Percentiles rank a stretch among this genome's conserved stretches.
These are phyloP conservation scores for Cyberlindnera japonica DNA, from an alignment of 805 yeast genomes.

Conservation along the genomic window DNA sequence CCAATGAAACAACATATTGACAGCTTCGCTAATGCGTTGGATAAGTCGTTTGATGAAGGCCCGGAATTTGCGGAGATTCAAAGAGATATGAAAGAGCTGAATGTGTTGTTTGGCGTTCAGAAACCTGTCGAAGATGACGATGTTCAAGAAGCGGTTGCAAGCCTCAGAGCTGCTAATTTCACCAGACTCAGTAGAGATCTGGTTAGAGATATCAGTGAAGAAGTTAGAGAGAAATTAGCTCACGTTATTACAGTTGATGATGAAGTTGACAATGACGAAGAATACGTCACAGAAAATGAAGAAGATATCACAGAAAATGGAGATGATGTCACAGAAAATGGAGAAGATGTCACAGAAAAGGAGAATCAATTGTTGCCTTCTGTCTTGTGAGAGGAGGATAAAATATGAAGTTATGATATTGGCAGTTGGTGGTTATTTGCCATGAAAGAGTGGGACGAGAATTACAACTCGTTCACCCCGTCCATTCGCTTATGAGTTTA, in stretches of 20 bases:
- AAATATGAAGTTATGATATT: no score
- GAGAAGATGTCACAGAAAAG: background rate
- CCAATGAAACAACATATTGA: slow-evolving; percentile 9
- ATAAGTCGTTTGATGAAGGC: slow-evolving; percentile 10
- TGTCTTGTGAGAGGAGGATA: background rate
- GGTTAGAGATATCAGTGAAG: slow-evolving; percentile 6
- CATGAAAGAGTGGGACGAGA: background rate
- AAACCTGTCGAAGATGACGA: slow-evolving; percentile 13
- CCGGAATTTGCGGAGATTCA: slow-evolving; percentile 12
- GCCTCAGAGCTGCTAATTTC: slow-evolving; percentile 20
- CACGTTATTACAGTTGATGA: background rate
- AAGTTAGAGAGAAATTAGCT: slow-evolving; percentile 1
- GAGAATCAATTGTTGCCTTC: background rate
- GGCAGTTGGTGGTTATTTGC: no score
- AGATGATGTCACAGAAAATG: background rate
- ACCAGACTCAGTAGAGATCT: slow-evolving; percentile 18
- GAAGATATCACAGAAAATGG: background rate
- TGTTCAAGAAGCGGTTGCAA: slow-evolving; percentile 16
- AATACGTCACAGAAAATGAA: background rate
- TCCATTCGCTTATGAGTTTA: slow-evolving; percentile 1
- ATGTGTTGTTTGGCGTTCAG: slow-evolving; percentile 5
- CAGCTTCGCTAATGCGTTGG: slow-evolving; percentile 5
- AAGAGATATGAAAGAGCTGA: slow-evolving; percentile 8
- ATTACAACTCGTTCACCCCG: background rate
- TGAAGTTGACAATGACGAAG: background rate